These are phyloP conservation scores for Penicillium daleae DNA, from an alignment of 495 filamentous ascomycete species.

Conservation along the genomic window DNA sequence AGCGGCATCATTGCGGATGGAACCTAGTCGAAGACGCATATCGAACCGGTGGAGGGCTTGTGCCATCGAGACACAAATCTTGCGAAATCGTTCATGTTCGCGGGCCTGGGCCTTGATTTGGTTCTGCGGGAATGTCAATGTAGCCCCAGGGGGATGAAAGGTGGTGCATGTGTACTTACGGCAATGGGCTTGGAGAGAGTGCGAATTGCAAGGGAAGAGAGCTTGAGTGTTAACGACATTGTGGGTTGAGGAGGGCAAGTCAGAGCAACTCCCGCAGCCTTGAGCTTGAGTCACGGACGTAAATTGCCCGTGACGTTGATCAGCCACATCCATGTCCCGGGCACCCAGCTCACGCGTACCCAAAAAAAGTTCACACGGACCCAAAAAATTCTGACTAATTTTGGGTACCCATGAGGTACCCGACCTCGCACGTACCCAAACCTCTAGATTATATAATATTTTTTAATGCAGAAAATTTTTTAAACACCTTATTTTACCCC, in stretches of 20 bases:
- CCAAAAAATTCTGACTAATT: too few species aligned
- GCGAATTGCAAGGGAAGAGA: conserved; percentile 67
- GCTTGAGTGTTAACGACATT: conserved; percentile 67
- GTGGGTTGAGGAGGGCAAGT: conserved; percentile 2
- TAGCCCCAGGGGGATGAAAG: conserved; percentile 45
- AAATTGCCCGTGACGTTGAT: conserved; percentile 14
- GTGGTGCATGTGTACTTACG: conserved; percentile 46
- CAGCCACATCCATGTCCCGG: too few species aligned
- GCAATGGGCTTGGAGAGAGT: conserved; percentile 76
- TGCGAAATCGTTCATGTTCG: conserved; percentile 89
- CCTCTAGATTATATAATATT: too few species aligned
- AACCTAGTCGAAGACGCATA: conserved; percentile 86
- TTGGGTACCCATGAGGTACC: too few species aligned
- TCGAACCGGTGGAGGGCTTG: conserved; percentile 89
- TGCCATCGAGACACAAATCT: conserved; percentile 71
- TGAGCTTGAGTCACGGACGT: conserved; percentile 18
- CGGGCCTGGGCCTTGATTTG: conserved; percentile 92
- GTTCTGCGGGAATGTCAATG: conserved; percentile 62
- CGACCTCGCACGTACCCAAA: too few species aligned
- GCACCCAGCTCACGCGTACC: too few species aligned
- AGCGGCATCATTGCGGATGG: conserved; percentile 76
- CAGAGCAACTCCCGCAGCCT: conserved; percentile 6
- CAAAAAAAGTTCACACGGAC: too few species aligned
- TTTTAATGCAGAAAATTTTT: too few species aligned
- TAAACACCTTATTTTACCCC: too few species aligned